Evolutionary conservation across 2,329 filamentous ascomycete species (phyloP), one percentile per base, ranked within the genome.

Genomic region (Fusarium siculi): DNA sequence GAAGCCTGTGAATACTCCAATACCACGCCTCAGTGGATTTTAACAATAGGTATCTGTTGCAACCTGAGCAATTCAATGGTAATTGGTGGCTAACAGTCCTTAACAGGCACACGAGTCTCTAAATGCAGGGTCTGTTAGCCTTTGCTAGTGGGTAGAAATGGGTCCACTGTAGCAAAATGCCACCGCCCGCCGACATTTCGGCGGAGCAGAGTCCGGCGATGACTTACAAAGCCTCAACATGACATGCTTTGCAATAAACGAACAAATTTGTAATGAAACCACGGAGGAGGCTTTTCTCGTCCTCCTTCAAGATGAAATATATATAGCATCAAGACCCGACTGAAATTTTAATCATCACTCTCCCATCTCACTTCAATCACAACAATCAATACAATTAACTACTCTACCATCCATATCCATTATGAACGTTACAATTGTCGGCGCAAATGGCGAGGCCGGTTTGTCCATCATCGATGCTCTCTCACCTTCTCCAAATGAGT

Each of bases 371-470:
- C n/a, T 37, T 39, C n/a, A 42, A n/a, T 37, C 62, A 34, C 32
- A 34, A 43, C 9, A 57, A 50, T n/a, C 43, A 34, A 40, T 25
- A 63, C 34, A 40, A 12, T 18, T n/a, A 44, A 32, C 12, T 32
- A 32, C 30, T 43, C 16, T 23, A 19, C 8, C 6, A 54, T 23
- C 10, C 25, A 70, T 25, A 53, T 25, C 14, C 36, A 70, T 23
- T 37, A 73, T 73, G 70, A 47, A 74, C 23, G 72, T 74, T 18
- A 58, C 69, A 25, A 61, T 74, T 37, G 65, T 70, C 47, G 72
- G 72, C n/a, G 72, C 72, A 32, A 64, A 67, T 36, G 72, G 72
- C 56, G 65, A 73, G 44, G 68, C 55, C 15, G 72, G 72, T 34
- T 44, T 61, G 25, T 70, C 69, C 32, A 64, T 67, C 39, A 59